phyloP scores from a whole-genome alignment of 805 yeast genomes.

The Ogataea minuta region DNA sequence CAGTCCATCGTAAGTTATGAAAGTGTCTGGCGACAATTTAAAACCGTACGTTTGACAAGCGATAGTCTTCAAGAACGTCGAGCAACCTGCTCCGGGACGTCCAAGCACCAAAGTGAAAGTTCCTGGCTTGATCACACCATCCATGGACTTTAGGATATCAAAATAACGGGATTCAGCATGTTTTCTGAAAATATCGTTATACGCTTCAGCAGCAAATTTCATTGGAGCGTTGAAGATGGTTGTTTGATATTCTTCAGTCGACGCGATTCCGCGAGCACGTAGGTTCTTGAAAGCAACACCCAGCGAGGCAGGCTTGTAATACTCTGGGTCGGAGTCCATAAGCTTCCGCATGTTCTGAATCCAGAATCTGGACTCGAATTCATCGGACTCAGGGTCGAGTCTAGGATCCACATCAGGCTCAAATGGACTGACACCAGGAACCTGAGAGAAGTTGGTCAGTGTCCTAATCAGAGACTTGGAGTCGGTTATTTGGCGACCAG shows the following conservation, averaged over 20 bases:
- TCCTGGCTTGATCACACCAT: conserved; percentile 57
- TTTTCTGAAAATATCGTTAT: conserved; percentile 10
- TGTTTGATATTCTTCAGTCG: conserved; percentile 59
- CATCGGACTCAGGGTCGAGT: conserved; percentile 53
- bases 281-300: conserved; percentile 57
- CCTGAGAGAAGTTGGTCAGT: conserved; percentile 43
- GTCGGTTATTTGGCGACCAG: conserved; percentile 16
- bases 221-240: conserved; percentile 45
- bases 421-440: conserved; percentile 42
- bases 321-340: conserved; percentile 52
- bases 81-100: conserved; percentile 77
- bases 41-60: conserved; percentile 60
- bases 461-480: conserved; percentile 27
- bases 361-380: conserved; percentile 58
- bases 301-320: conserved; percentile 55
- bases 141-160: conserved; percentile 61
- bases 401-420: conserved; percentile 27
- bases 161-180: conserved; percentile 32
- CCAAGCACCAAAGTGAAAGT: conserved; percentile 68
- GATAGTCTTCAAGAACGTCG: conserved; percentile 60
- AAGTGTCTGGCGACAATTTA: conserved; percentile 43
- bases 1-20: conserved; percentile 52
- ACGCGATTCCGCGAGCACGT: conserved; percentile 56
- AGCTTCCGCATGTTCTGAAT: conserved; percentile 55
- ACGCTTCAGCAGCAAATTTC: conserved; percentile 25